Evolutionary conservation across 1,284 basidiomycete genomes (phyloP).

Genomic region (Ganoderma meredithae): DNA sequence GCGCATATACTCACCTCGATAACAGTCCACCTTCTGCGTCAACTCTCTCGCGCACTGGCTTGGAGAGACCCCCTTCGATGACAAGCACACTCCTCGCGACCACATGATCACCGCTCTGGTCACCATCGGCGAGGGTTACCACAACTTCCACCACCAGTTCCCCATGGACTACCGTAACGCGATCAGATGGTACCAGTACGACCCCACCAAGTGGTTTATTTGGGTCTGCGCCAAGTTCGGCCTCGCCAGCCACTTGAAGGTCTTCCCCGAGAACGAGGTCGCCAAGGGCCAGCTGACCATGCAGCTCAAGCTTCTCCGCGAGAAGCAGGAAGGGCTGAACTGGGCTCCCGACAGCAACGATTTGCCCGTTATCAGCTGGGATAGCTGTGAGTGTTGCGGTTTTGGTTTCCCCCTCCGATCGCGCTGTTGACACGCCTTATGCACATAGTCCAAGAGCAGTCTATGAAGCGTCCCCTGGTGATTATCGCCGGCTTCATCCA

Average conservation of each 20-base stretch:
- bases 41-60: slow-evolving; percentile 96
- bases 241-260: slow-evolving; percentile 87
- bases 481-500: slow-evolving; percentile 92
- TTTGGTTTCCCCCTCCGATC: background rate
- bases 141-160: slow-evolving; percentile 97
- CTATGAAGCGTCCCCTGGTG: slow-evolving; percentile 79
- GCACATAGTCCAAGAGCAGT: slow-evolving; percentile 73
- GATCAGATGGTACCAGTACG: slow-evolving; percentile 93
- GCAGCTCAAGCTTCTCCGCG: slow-evolving; percentile 85
- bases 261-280: slow-evolving; percentile 95
- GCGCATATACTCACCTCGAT: slow-evolving; percentile 10
- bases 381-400: slow-evolving; percentile 71
- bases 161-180: slow-evolving; percentile 95
- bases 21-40: slow-evolving; percentile 91
- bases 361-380: slow-evolving; percentile 87
- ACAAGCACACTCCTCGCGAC: slow-evolving; percentile 93
- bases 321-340: slow-evolving; percentile 70
- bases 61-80: slow-evolving; percentile 91
- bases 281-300: slow-evolving; percentile 92
- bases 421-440: slow-evolving; percentile 24
- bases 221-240: slow-evolving; percentile 69
- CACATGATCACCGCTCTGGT: slow-evolving; percentile 88
- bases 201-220: slow-evolving; percentile 94
- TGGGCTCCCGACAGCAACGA: slow-evolving; percentile 86
- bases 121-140: slow-evolving; percentile 94